Evolutionary conservation across 345 rosid species (phyloP), one percentile per base, ranked within the genome.

Genomic region (Eucalyptus sp.): DNA sequence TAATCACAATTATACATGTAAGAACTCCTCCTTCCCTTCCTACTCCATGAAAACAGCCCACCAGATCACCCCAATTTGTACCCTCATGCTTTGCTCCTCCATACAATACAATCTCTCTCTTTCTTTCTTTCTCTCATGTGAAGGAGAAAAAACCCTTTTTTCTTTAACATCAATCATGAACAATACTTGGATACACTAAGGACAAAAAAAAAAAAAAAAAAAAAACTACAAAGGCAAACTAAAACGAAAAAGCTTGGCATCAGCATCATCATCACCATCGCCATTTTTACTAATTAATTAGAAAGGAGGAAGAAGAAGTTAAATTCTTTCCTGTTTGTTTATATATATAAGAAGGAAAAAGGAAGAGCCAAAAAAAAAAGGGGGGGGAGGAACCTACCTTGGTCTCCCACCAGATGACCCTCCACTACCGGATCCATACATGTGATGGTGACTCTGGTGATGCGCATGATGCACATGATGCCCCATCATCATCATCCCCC

Each of bases 371-470:
- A 86, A 49, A 29, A 50, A 54, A 41, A 41, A 37, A 33, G 1
- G 4, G 16, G 10, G 56, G 29, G 29, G 10, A 64, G 17, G 31
- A 66, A 68, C 85, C 90, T 90, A 86, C 91, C 91, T 88, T 88
- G 88, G 91, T 62, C 91, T 89, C 50, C 91, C 91, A 87, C 92
- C 91, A 31, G 91, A 88, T 37, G 92, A 89, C 20, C 64, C 90
- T 80, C 91, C 91, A 86, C 90, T 84, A 60, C 89, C 89, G 58
- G 93, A 90, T 90, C 93, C 91, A 87, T 91, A 91, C 91, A 88
- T 88, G 60, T 87, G 91, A 50, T 87, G 89, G 43, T 62, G 90
- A 60, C 89, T 62, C 44, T 88, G 91, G 49, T 86, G 86, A 5
- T 80, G 89, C 76, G 56, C 88, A 31, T 87, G 93, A 16, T 90